Evolutionary conservation across 345 rosid species (phyloP), one percentile per base, ranked within the genome.

Genomic region (Euphorbia pulcherrima): DNA sequence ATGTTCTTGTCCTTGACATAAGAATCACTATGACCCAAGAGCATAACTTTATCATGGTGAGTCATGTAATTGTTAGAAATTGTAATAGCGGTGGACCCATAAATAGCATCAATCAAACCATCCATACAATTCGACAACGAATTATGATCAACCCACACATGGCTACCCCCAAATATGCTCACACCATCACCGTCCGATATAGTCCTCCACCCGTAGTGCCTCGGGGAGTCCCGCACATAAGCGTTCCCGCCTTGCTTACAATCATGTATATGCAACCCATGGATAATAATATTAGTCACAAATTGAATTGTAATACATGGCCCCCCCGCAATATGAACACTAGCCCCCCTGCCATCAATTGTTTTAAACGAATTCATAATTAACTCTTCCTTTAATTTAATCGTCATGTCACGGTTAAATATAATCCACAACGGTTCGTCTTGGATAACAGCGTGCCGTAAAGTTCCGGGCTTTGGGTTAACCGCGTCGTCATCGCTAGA

Each of bases 371-470:
- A 75, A 50, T 75, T 75, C 78, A 75, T 75, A 56, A 75, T 70
- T 48, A 75, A 26, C 8, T 75, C 78, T 54, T 75, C 74, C 47
- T 75, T 75, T 20, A 75, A 60, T 41, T 60, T 58, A 23, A 75
- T 75, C 0, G 74, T 69, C 78, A 75, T 75, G 67, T 75, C 78
- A 0, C 78, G 66, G 30, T 44, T 62, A 3, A 75, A 75, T 37
- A 69, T 75, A 37, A 75, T 75, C 78, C 78, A 75, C 62, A 75
- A 53, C 20, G 78, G 78, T 71, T 75, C 78, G 3, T 75, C 78
- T 48, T 75, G 78, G 29, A 69, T 75, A 33, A 75, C 78, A 2
- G 78, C 78, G 5, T 75, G 54, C 23, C 78, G 21, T 3, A 75
- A 66, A 24, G 78, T 75, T 50, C 78, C 78, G 0, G 74, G 78